Percentiles rank a stretch among this genome's conserved stretches.
Evolutionary conservation across 176 grass and related monocot species (phyloP).

Genomic region (Triticum timopheevii): DNA sequence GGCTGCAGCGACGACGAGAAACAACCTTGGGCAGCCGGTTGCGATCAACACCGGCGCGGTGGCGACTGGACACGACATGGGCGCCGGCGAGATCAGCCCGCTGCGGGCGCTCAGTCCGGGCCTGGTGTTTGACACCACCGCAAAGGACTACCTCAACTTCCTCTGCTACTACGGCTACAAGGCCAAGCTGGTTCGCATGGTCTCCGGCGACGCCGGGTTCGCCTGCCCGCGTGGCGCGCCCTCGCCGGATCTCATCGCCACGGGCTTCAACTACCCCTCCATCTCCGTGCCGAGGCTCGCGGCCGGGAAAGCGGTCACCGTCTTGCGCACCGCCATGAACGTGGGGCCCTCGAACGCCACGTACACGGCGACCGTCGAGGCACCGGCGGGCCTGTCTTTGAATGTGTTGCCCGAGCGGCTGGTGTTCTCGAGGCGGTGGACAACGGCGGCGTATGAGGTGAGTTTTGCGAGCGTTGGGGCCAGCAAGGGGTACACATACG

Average conservation of each 20-base stretch:
- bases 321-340: constrained; percentile 67
- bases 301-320: constrained; percentile 35
- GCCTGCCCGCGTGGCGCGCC: constrained; percentile 42
- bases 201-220: constrained; percentile 55
- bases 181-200: constrained; percentile 59
- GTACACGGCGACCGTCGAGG: constrained; percentile 51
- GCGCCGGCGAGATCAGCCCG: constrained; percentile 90
- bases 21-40: constrained; percentile 68
- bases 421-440: constrained; percentile 62
- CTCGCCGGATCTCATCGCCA: constrained; percentile 65
- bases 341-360: constrained; percentile 77
- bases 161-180: constrained; percentile 96
- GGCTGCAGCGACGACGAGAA: constrained; percentile 48
- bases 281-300: constrained; percentile 70
- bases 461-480: constrained; percentile 44
- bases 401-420: constrained; percentile 63
- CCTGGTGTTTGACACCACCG: constrained; percentile 76
- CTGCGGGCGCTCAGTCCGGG: constrained; percentile 88
- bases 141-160: constrained; percentile 77
- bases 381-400: constrained; percentile 49
- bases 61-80: constrained; percentile 85
- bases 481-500: constrained; percentile 60
- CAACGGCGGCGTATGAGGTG: constrained; percentile 72
- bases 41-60: constrained; percentile 55
- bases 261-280: constrained; percentile 85